phyloP scores from a whole-genome alignment of 805 yeast species.

The Wickerhamiella allomyrinae region DNA sequence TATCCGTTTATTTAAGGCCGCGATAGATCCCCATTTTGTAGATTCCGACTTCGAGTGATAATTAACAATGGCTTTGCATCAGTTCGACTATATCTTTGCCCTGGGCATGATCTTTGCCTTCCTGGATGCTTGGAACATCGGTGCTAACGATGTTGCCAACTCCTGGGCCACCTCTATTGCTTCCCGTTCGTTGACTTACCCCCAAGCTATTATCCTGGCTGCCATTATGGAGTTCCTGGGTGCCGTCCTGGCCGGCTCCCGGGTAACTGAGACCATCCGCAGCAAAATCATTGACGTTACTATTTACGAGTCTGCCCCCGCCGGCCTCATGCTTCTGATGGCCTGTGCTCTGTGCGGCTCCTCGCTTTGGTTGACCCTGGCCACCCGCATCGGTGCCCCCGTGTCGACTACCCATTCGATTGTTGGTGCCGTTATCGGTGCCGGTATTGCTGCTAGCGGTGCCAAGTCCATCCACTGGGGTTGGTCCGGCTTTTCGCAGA shows the following conservation, averaged over 20 bases:
- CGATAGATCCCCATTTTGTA: background rate
- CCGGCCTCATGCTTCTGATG: conserved; percentile 63
- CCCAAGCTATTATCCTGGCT: conserved; percentile 66
- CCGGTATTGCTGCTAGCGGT: conserved; percentile 61
- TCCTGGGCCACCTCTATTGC: conserved; percentile 67
- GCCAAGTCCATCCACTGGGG: conserved; percentile 53
- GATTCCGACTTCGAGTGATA: background rate
- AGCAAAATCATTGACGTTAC: conserved; percentile 43
- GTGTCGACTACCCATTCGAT: conserved; percentile 72
- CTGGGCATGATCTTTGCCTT: conserved; percentile 56
- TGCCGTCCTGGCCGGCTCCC: conserved; percentile 57
- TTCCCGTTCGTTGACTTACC: conserved; percentile 50
- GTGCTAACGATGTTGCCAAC: conserved; percentile 73
- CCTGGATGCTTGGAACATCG: conserved; percentile 66
- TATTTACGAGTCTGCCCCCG: conserved; percentile 41
- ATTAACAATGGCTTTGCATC: conserved; percentile 10
- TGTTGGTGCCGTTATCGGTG: conserved; percentile 62
- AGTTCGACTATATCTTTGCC: conserved; percentile 56
- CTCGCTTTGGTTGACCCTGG: conserved; percentile 52
- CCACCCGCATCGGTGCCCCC: conserved; percentile 59
- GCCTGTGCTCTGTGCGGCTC: conserved; percentile 63
- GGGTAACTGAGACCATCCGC: conserved; percentile 62
- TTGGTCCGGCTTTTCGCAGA: conserved; percentile 48
- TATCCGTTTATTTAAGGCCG: background rate
- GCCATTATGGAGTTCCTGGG: conserved; percentile 62